Percentiles rank a stretch among this genome's conserved stretches.
phyloP scores from a whole-genome alignment of 108 stramenopile species.

The Schizochytrium sp. region DNA sequence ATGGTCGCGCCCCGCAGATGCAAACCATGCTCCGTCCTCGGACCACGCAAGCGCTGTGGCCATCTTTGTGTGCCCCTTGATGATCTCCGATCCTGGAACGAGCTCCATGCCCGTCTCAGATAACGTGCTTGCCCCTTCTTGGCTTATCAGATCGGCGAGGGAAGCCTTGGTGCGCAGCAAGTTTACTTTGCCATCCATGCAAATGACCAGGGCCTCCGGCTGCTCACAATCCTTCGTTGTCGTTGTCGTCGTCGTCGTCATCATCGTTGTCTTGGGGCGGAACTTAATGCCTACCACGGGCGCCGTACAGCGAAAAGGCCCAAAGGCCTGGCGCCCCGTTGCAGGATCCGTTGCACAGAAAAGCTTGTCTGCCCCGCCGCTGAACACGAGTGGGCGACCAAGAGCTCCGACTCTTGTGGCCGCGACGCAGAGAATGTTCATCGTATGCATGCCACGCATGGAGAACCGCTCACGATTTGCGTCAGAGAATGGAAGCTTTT shows the following conservation, averaged over 20 bases:
- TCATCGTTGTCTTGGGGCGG: background rate
- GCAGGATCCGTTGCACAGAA: background rate
- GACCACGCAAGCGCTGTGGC: background rate
- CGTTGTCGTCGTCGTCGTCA: too few species aligned
- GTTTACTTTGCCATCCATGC: background rate
- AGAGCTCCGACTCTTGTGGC: background rate
- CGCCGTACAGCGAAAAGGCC: background rate
- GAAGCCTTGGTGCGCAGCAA: background rate
- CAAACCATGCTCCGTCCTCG: background rate
- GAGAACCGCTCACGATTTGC: background rate
- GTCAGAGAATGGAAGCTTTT: background rate
- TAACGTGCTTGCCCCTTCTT: background rate
- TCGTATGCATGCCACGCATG: background rate
- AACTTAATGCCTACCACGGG: background rate
- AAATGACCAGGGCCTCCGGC: background rate
- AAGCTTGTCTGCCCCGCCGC: background rate
- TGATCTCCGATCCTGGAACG: background rate
- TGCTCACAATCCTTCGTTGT: too few species aligned
- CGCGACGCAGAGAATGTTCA: background rate
- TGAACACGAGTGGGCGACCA: background rate
- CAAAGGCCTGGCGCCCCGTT: background rate
- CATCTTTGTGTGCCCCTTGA: background rate
- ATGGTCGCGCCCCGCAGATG: background rate
- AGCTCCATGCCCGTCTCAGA: background rate
- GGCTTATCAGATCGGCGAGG: background rate